Base-by-base conservation (phyloP, 345 rosid species). In the Hibiscus syriacus region DNA sequence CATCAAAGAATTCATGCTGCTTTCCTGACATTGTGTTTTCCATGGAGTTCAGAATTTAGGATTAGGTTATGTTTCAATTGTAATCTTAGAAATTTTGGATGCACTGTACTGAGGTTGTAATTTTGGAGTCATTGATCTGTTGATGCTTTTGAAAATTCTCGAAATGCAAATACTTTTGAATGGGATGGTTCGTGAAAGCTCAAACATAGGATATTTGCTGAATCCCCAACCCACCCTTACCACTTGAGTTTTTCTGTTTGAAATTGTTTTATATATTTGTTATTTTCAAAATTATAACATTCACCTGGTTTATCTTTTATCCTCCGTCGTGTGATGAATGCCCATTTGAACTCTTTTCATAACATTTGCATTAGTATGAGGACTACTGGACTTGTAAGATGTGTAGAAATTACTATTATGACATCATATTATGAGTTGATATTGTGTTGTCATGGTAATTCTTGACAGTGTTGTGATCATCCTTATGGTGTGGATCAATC, bases 381-480 rank as follows among this genome's bases (percentile, higher is more conserved):
- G 32, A 13, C 12, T n/a, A 38, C 2, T 0, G 30, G 32, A 13
- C 12, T n/a, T 20, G 5, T 0, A n/a, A 20, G 29, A 60, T 41
- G 13, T 41, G 32, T 14, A 1, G 38, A 32, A 32, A 32, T 32
- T 6, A 5, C 38, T 32, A 32, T 32, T 32, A 32, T 32, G 12
- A 70, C 12, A 4, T 29, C 43, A 38, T 63, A 16, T 59, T 11
- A 34, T 17, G 27, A 20, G 23, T 66, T 38, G 13, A 50, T 16
- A 10, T 59, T 8, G 13, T 68, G 65, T 36, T 55, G 39, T 0
- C 52, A 38, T 69, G 74, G 27, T 72, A 55, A 30, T 65, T 46
- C 56, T 79, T 72, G 71, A 69, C 96, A 94, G 99, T 86, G 89
- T 79, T 91, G 98, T 81, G 92, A 91, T 79, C 95, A 91, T 80